Evolutionary conservation across 1,284 basidiomycete species (phyloP).

Genomic region (Rhodotorula sp.): DNA sequence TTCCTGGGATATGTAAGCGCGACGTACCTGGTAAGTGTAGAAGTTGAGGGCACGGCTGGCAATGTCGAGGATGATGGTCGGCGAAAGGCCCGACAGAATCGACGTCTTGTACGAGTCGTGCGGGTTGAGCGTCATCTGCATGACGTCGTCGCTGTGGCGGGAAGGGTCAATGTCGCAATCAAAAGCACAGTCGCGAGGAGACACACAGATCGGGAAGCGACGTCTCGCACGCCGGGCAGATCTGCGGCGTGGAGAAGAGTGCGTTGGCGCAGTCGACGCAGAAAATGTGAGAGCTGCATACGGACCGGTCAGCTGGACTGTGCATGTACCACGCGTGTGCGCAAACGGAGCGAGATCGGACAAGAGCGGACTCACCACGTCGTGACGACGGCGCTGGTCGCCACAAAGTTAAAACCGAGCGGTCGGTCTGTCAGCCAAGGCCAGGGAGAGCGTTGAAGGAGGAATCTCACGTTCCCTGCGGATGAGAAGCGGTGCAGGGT

Average conservation of each 20-base stretch:
- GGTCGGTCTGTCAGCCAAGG: not conserved
- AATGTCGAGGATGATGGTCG: slow-evolving; percentile 59
- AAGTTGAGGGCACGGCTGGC: slow-evolving; percentile 39
- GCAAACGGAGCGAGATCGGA: not conserved
- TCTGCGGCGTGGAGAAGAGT: slow-evolving; percentile 68
- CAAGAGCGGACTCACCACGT: slow-evolving; percentile 24
- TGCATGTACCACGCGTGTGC: too few relatives aligned
- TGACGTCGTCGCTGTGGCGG: slow-evolving; percentile 69
- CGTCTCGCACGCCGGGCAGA: slow-evolving; percentile 81
- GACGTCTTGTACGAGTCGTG: slow-evolving; percentile 32
- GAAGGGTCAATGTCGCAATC: not conserved
- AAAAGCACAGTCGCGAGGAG: not conserved
- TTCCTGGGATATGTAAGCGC: not conserved
- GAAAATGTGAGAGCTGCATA: slow-evolving; percentile 23
- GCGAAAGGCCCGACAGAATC: slow-evolving; percentile 64
- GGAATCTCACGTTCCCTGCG: slow-evolving; percentile 5
- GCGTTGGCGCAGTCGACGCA: slow-evolving; percentile 80
- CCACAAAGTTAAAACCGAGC: not conserved
- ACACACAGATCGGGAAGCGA: slow-evolving; percentile 70
- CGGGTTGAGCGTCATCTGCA: slow-evolving; percentile 47
- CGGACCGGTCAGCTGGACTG: too few relatives aligned
- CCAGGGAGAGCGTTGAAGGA: too few relatives aligned
- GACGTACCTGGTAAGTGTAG: slow-evolving; percentile 24
- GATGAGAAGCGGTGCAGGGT: not conserved
- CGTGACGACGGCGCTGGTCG: slow-evolving; percentile 33